Evolutionary conservation across 768 basidiomycete genomes (phyloP).

Genomic region (Phanerodontia chrysosporium): DNA sequence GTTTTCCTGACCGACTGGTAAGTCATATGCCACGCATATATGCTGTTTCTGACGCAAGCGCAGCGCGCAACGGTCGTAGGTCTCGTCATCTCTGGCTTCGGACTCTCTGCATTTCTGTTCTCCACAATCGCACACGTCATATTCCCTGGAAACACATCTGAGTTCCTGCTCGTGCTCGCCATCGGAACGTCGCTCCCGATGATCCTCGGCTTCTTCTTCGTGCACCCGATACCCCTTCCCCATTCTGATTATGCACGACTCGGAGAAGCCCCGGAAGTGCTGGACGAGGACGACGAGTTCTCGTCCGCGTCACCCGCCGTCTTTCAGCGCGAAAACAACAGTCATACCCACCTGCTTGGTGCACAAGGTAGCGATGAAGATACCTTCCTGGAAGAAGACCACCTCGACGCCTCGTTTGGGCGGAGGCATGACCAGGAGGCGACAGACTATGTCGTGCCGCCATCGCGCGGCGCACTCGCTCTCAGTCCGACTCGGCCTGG

Average conservation of each 20-base stretch:
- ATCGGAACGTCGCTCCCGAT: conserved; percentile 78
- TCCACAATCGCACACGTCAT: conserved; percentile 66
- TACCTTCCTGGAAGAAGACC: conserved; percentile 21
- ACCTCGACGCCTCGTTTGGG: conserved; percentile 7
- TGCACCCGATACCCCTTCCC: conserved; percentile 65
- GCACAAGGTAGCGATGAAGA: conserved; percentile 17
- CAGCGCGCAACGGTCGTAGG: conserved; percentile 76
- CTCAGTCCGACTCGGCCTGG: conserved; percentile 19
- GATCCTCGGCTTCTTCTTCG: conserved; percentile 69
- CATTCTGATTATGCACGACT: conserved; percentile 17
- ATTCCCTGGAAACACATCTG: conserved; percentile 75
- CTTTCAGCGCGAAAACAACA: conserved; percentile 24
- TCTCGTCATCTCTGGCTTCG: conserved; percentile 81
- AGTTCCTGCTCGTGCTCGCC: conserved; percentile 71
- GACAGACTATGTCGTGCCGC: conserved; percentile 22
- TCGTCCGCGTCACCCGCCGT: conserved; percentile 11
- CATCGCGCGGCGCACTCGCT: conserved; percentile 19
- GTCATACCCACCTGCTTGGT: conserved; percentile 23
- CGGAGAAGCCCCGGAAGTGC: conserved; percentile 15
- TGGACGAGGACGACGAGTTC: conserved; percentile 17
- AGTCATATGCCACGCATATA: conserved; percentile 22
- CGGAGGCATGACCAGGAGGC: conserved; percentile 7
- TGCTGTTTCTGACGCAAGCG: neutral
- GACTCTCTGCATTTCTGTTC: conserved; percentile 89
- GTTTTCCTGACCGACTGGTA: conserved; percentile 69